A percentile compares a stretch with the other conserved stretches of the same genome.
Evolutionary conservation across 805 yeast genomes (phyloP).

Genomic region (Yarrowia porcina): DNA sequence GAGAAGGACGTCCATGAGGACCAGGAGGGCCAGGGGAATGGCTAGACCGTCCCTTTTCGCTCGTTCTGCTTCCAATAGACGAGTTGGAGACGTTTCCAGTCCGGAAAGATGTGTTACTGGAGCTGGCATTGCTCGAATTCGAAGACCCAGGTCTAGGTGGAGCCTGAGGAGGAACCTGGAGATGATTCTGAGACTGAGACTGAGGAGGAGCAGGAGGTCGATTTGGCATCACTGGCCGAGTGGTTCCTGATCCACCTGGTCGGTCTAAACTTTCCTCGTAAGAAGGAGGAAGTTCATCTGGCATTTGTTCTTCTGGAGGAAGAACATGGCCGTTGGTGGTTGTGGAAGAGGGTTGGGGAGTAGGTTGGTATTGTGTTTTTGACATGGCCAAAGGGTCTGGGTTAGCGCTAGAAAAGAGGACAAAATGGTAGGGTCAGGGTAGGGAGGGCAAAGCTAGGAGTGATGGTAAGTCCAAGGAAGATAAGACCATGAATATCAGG

Average conservation of each 20-base stretch:
- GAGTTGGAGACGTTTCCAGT: neutral
- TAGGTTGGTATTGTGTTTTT: neutral
- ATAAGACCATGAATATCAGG: no score
- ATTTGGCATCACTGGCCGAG: neutral
- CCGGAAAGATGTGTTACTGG: neutral
- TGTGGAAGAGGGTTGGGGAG: neutral
- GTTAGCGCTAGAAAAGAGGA: no score
- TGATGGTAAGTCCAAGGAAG: no score
- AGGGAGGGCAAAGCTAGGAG: no score
- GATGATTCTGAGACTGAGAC: neutral
- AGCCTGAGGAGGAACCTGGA: neutral
- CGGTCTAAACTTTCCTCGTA: constrained; percentile 8
- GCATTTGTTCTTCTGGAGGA: constrained; percentile 12
- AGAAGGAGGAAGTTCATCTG: neutral
- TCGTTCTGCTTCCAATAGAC: neutral
- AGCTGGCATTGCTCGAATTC: neutral
- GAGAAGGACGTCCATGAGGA: neutral
- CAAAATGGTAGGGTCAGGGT: no score
- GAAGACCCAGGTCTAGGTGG: neutral
- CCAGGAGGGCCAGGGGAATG: constrained; percentile 2
- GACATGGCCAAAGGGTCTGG: neutral
- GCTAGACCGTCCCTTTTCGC: neutral
- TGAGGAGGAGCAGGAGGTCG: neutral
- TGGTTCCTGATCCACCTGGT: neutral
- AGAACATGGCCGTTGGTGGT: constrained; percentile 6